Evolutionary conservation across 805 yeast species (phyloP), one percentile per base, ranked within the genome.

Genomic region (Sugiyamaella americana): DNA sequence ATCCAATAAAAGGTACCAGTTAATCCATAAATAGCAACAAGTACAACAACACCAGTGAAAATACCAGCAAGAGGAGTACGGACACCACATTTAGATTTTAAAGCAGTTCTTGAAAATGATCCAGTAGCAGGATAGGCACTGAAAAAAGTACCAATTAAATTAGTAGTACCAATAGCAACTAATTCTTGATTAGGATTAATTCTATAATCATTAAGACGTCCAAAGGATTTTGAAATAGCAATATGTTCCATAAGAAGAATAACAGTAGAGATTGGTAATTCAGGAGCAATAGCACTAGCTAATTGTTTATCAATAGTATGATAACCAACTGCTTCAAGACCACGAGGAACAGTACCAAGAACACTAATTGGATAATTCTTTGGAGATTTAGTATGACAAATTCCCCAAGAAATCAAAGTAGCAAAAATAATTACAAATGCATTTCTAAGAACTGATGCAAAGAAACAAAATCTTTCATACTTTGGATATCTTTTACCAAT

Each of bases 121-220:
- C 97, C 97, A 3, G 97, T 89, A 5, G 95, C 88, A 5, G 97
- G 97, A 64, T 89, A 89, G 5, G 97, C 96, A 59, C 79, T 75
- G 76, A 89, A 89, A 62, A 88, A 87, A 18, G 95, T 87, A 56
- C 96, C 96, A 56, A 89, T 73, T 63, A 89, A 73, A 67, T 89
- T 89, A 45, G 93, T 83, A 40, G 84, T 85, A 59, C 97, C 97
- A 65, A 89, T 89, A 37, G 97, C 96, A 60, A 89, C 76, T 46
- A 89, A 75, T 66, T 89, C 97, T 72, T 89, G 97, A 67, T 89
- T 91, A 41, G 97, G 96, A 50, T 82, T 77, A 58, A 89, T 82
- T 58, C 86, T 87, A 68, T 89, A 89, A 63, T 87, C 95, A 62
- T 89, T 88, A 55, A 88, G 70, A 67, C 97, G 78, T 47, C 96